Evolutionary conservation across 2,329 filamentous ascomycete genomes (phyloP).

Genomic region (Trichoderma guizhouense): DNA sequence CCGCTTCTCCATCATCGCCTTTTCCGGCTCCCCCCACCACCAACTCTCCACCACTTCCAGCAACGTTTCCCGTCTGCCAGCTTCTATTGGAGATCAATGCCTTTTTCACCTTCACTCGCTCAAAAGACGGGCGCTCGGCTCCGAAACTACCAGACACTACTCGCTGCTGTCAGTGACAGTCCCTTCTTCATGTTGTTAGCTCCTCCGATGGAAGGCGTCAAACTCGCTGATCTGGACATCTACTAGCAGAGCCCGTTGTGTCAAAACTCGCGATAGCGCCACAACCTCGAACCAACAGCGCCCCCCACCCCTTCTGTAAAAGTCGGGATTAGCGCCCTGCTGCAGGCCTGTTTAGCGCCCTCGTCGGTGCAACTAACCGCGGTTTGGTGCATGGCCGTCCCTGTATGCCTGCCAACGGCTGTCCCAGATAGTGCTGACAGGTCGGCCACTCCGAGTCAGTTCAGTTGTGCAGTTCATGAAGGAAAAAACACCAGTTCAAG

Average conservation of each 20-base stretch:
- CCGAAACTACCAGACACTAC: neutral
- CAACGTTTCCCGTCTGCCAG: neutral
- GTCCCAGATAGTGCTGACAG: constrained; percentile 3
- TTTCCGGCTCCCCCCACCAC: neutral
- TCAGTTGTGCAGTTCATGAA: neutral
- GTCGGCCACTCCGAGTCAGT: constrained; percentile 3
- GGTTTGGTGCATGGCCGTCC: neutral
- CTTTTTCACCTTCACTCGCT: neutral
- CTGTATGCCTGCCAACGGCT: neutral
- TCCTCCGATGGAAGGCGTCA: neutral
- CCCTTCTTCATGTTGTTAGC: no score
- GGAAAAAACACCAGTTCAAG: neutral
- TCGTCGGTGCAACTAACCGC: neutral
- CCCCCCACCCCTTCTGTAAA: neutral
- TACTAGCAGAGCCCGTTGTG: neutral
- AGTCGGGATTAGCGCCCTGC: neutral
- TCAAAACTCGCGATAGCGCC: neutral
- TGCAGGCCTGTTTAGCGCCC: neutral
- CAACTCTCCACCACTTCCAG: neutral
- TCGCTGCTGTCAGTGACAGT: no score
- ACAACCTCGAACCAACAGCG: neutral
- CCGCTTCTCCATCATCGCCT: neutral
- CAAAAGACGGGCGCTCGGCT: neutral
- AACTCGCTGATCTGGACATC: neutral
- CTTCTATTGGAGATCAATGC: neutral